These are phyloP conservation scores for Hygrophoropsis aurantiaca DNA, from an alignment of 768 basidiomycete genomes.

Conservation along the genomic window DNA sequence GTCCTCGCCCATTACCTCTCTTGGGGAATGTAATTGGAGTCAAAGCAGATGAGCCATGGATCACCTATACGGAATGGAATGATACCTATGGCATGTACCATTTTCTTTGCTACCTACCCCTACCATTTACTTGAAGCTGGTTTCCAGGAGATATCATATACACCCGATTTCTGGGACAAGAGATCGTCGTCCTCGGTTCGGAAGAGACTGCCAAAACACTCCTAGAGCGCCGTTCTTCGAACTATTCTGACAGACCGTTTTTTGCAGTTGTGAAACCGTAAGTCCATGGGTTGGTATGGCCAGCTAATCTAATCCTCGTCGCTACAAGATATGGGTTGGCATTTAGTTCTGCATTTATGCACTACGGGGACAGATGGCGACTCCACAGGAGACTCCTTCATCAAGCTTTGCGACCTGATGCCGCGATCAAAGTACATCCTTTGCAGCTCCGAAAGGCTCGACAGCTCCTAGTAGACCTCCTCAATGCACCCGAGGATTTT, in stretches of 20 bases:
- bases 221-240: constrained; percentile 25
- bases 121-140: not conserved
- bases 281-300: constrained; percentile 10
- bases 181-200: constrained; percentile 17
- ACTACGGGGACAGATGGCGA: not conserved
- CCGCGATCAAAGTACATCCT: not conserved
- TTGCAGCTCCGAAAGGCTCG: not conserved
- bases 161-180: not conserved
- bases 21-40: not conserved
- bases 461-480: not conserved
- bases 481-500: not conserved
- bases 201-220: constrained; percentile 25
- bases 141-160: not conserved
- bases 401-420: not conserved
- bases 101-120: not conserved
- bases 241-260: constrained; percentile 10
- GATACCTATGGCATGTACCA: not conserved
- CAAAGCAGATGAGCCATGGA: not conserved
- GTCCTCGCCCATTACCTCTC: not conserved
- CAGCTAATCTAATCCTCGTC: not conserved
- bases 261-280: constrained; percentile 14
- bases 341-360: not conserved
- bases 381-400: not conserved
- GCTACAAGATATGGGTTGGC: not conserved
- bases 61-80: not conserved